Base-by-base conservation (phyloP, 2,329 filamentous ascomycete genomes). In the Sporothrix phasma region DNA sequence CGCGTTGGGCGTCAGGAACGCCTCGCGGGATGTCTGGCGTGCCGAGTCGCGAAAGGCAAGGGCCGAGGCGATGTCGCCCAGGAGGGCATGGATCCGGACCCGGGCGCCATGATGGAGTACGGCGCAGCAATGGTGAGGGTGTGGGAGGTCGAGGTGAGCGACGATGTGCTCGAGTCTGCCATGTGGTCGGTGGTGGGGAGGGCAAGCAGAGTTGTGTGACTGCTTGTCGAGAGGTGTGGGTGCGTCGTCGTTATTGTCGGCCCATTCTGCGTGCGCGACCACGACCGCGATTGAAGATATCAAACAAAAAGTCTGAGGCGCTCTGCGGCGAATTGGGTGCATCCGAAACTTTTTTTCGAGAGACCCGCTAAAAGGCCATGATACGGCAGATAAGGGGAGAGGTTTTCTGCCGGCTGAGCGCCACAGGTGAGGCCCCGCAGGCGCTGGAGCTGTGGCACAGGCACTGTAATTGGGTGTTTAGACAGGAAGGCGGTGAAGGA, bases 1-100 rank as follows among this genome's bases (percentile, higher is more conserved):
- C 7, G 81, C 71, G 2, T 84, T 79, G 4, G 93, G 92, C 68
- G 88, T 86, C n/a, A 97, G 79, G 72, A 96, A 96, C 29, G 76
- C 74, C 72, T 92, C 87, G 13, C 89, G 88, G 66, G 79, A 77
- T 17, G 85, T 75, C 17, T 85, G 75, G 58, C 89, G 80, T 66
- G 90, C 43, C 79, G 67, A 78, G 65, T 85, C 79, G 66, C 87
- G 76, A 65, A 89, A 78, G 29, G 79, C 78, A 19, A 76, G 68
- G 69, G 79, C 75, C 61, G 79, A 74, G 67, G 77, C 74, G 67
- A 65, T 72, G 56, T 68, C 66, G 51, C 63, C 56, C 19, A 67
- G 66, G 66, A 62, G 10, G 61, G 63, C 54, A 69, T 43, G 70
- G 70, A 46, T 70, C 54, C 70, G 8, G 70, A 69, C 41, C 72